Conservation (phyloP, 148 eudicot species). For the Silene latifolia region DNA sequence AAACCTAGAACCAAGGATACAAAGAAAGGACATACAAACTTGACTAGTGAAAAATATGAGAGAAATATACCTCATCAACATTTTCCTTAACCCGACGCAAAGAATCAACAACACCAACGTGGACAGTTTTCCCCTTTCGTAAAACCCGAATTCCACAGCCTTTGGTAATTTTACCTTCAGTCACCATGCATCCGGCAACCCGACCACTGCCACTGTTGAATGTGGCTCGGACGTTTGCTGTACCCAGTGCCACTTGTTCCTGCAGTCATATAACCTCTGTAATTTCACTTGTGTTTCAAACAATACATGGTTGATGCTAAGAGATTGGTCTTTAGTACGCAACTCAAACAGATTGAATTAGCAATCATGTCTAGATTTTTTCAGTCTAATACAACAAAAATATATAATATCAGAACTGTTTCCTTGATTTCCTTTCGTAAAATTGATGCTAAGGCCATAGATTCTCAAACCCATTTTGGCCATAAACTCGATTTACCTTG, state of each 20-base stretch:
- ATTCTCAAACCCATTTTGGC: not conserved
- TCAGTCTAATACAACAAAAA: not conserved
- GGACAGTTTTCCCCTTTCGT: slow-evolving; percentile 64
- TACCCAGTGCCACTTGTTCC: slow-evolving; percentile 86
- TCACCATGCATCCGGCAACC: slow-evolving; percentile 99
- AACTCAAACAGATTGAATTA: not conserved
- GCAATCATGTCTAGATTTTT: not conserved
- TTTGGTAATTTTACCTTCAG: slow-evolving; percentile 81
- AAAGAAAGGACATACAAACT: not conserved
- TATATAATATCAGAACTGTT: not conserved
- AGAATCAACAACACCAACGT: slow-evolving; percentile 68
- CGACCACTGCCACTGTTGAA: slow-evolving; percentile 97
- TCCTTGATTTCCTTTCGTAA: not conserved
- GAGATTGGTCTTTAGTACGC: not conserved
- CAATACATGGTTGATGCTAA: not conserved
- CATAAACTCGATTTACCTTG: not conserved
- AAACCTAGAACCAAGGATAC: not conserved
- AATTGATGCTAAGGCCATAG: no score
- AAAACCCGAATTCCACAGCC: slow-evolving; percentile 75
- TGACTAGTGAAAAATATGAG: not conserved
- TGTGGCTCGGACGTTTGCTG: slow-evolving; percentile 81
- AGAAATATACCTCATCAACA: slow-evolving; percentile 73
- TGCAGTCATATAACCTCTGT: slow-evolving; percentile 22
- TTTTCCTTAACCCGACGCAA: slow-evolving; percentile 89
- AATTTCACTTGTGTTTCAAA: not conserved